Conservation (phyloP, 768 basidiomycete genomes). For the Podaxis pistillaris region DNA sequence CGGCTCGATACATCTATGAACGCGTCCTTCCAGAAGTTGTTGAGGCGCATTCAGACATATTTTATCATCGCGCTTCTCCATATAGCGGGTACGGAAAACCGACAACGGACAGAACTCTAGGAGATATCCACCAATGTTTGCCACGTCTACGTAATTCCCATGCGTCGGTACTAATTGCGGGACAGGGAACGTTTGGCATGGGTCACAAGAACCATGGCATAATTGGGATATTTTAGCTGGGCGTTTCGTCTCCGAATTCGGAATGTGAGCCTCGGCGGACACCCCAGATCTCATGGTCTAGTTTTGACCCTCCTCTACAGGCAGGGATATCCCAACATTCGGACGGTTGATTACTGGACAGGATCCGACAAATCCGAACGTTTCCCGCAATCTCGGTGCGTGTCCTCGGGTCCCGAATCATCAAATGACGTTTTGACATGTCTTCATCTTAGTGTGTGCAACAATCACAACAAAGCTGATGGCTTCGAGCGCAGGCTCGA, state of each 20-base stretch:
- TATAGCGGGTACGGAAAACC: slow-evolving; percentile 79
- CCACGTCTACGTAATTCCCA: slow-evolving; percentile 10
- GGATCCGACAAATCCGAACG: slow-evolving; percentile 70
- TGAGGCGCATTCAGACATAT: slow-evolving; percentile 54
- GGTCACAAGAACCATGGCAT: slow-evolving; percentile 88
- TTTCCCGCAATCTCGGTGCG: slow-evolving; percentile 83
- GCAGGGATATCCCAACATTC: slow-evolving; percentile 85
- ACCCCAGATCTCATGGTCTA: neutral
- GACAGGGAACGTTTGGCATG: slow-evolving; percentile 92
- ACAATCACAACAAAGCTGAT: slow-evolving; percentile 90
- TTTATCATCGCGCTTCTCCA: slow-evolving; percentile 86
- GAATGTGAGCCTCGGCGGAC: slow-evolving; percentile 56
- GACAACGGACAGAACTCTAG: slow-evolving; percentile 71
- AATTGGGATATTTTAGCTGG: slow-evolving; percentile 91
- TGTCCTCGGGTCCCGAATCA: neutral
- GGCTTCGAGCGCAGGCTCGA: slow-evolving; percentile 84
- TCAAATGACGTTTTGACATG: neutral
- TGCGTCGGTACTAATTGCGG: slow-evolving; percentile 1
- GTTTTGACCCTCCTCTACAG: slow-evolving; percentile 36
- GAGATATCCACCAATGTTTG: slow-evolving; percentile 91
- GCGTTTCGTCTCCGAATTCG: slow-evolving; percentile 94
- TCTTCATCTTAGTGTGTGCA: slow-evolving; percentile 46
- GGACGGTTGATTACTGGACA: slow-evolving; percentile 90
- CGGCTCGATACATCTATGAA: slow-evolving; percentile 90
- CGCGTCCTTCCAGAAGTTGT: slow-evolving; percentile 77